Evolutionary conservation across 371 early-diverging fungal species (phyloP).

Genomic region (Blastocladiella emersonii): DNA sequence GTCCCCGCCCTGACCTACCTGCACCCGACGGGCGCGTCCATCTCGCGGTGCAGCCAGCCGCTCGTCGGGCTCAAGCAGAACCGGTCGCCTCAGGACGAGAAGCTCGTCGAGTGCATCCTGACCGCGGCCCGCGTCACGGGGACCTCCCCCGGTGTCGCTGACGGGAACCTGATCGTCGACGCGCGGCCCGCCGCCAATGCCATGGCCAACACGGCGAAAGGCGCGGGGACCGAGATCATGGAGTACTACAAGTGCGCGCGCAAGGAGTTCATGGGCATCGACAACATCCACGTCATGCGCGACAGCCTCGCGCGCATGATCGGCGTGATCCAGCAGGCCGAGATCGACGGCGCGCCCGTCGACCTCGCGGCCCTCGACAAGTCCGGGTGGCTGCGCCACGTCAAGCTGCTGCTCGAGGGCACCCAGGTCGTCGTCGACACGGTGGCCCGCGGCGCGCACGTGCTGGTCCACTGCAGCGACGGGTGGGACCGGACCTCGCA

Average conservation of each 20-base stretch:
- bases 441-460: constrained; percentile 62
- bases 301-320: constrained; percentile 68
- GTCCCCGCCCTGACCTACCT: constrained; percentile 82
- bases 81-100: constrained; percentile 92
- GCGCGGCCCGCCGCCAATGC: constrained; percentile 91
- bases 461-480: constrained; percentile 95
- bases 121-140: constrained; percentile 13
- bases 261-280: constrained; percentile 77
- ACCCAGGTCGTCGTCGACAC: constrained; percentile 63
- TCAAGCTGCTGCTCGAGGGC: constrained; percentile 66
- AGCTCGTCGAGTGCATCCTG: constrained; percentile 77
- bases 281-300: constrained; percentile 95
- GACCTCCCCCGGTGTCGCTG: neutral
- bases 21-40: constrained; percentile 71
- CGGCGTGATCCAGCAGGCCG: constrained; percentile 42
- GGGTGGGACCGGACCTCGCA: constrained; percentile 98
- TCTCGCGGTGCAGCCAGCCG: constrained; percentile 88
- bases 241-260: constrained; percentile 81
- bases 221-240: constrained; percentile 86
- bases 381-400: constrained; percentile 81
- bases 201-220: constrained; percentile 81
- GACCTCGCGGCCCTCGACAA: constrained; percentile 35
- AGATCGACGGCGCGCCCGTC: constrained; percentile 36
- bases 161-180: constrained; percentile 65
- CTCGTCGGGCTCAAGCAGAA: constrained; percentile 85